Conservation (phyloP, 768 basidiomycete genomes). For the Kondoa subrosea region DNA sequence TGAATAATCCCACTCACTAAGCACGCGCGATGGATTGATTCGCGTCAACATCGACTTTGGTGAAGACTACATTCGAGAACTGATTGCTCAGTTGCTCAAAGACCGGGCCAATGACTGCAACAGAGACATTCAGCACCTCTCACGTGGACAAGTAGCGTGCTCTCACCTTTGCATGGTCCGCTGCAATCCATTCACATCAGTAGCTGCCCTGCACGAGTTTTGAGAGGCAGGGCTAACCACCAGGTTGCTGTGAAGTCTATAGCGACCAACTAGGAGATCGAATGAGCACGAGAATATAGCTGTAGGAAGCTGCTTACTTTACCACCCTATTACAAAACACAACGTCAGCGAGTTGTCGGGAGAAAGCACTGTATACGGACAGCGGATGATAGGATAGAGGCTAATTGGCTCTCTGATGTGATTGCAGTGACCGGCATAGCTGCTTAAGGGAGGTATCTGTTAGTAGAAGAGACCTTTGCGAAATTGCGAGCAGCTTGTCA, state of each 20-base stretch:
- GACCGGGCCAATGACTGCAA: not conserved
- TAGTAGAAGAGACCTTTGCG: too few relatives aligned
- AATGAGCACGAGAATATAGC: too few relatives aligned
- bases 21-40: slow-evolving; percentile 49
- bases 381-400: too few relatives aligned
- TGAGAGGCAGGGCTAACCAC: not conserved
- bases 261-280: not conserved
- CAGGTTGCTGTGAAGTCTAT: slow-evolving; percentile 4
- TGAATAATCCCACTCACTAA: slow-evolving; percentile 33
- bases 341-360: too few relatives aligned
- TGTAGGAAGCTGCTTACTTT: too few relatives aligned
- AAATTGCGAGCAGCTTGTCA: too few relatives aligned
- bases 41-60: slow-evolving; percentile 51
- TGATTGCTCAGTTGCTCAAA: not conserved
- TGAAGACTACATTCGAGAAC: slow-evolving; percentile 35
- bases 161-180: not conserved
- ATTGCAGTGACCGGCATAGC: too few relatives aligned
- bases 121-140: not conserved
- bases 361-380: too few relatives aligned
- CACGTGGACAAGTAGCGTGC: not conserved
- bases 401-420: too few relatives aligned
- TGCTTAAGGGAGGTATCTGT: too few relatives aligned
- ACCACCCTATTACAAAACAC: too few relatives aligned
- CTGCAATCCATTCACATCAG: not conserved
- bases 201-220: not conserved